These are phyloP conservation scores for Annulohypoxylon moriforme DNA, from an alignment of 495 filamentous ascomycete species.

Conservation along the genomic window DNA sequence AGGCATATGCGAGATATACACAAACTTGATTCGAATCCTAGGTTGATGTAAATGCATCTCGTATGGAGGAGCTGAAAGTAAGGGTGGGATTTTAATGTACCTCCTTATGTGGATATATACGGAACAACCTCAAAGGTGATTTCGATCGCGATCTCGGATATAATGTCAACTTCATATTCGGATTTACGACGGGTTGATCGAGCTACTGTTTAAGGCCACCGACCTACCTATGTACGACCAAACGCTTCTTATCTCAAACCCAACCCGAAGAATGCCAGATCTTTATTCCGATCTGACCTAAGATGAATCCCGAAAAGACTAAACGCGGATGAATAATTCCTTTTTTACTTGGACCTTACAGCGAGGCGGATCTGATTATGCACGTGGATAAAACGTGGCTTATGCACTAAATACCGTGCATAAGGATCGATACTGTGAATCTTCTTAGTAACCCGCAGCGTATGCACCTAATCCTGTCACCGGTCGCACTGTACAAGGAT, in stretches of 20 bases:
- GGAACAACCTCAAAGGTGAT: neutral
- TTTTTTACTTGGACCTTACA: neutral
- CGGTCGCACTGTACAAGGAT: neutral
- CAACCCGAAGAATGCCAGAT: neutral
- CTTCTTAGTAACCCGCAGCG: no score
- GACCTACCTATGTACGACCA: neutral
- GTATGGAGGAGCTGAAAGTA: neutral
- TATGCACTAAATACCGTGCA: neutral
- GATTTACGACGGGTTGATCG: neutral
- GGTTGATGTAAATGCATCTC: neutral
- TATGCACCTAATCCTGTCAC: neutral
- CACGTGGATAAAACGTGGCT: neutral
- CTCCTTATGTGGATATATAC: neutral
- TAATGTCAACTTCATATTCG: neutral
- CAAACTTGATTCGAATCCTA: no score
- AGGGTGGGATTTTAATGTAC: neutral
- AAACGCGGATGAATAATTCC: neutral
- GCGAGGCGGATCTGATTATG: neutral
- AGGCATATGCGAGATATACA: no score
- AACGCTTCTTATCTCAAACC: neutral
- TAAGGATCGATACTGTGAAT: neutral
- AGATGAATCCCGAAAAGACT: neutral
- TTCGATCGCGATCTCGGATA: neutral
- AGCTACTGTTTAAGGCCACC: neutral
- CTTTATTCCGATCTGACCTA: slow-evolving; percentile 13